Conservation (phyloP, 2,329 filamentous ascomycete species). For the Aquanectria penicillioides region DNA sequence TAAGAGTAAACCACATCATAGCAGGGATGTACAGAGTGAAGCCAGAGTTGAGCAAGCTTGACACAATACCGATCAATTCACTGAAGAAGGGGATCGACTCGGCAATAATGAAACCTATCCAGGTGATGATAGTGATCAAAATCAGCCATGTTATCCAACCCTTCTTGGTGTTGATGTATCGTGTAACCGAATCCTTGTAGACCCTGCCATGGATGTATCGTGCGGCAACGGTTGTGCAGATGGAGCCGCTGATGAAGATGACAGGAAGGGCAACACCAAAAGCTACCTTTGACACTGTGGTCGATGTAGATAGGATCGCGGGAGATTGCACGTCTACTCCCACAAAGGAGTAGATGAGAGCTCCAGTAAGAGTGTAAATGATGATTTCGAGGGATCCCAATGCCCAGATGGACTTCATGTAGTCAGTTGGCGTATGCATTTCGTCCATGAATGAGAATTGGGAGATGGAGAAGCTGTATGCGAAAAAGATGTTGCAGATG, state of each 20-base stretch:
- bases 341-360: conserved; percentile 72
- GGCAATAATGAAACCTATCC: conserved; percentile 57
- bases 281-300: conserved; percentile 66
- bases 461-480: conserved; percentile 62
- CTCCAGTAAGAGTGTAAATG: conserved; percentile 70
- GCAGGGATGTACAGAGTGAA: conserved; percentile 50
- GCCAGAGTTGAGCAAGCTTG: conserved; percentile 57
- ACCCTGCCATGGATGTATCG: conserved; percentile 47
- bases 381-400: conserved; percentile 66
- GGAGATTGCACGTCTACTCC: conserved; percentile 69
- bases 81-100: conserved; percentile 78
- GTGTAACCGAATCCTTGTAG: conserved; percentile 28
- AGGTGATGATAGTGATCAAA: conserved; percentile 65
- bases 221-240: conserved; percentile 57
- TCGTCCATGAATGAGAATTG: conserved; percentile 57
- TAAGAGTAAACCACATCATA: conserved; percentile 51
- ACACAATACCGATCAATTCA: conserved; percentile 65
- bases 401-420: conserved; percentile 60
- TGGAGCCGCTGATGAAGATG: conserved; percentile 74
- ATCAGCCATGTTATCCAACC: conserved; percentile 62
- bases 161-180: conserved; percentile 30
- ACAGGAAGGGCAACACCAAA: conserved; percentile 74
- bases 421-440: conserved; percentile 54
- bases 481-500: conserved; percentile 72
- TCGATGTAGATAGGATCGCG: conserved; percentile 69